These are phyloP conservation scores for Cryomyces antarcticus DNA, from an alignment of 495 filamentous ascomycete genomes.

Conservation along the genomic window DNA sequence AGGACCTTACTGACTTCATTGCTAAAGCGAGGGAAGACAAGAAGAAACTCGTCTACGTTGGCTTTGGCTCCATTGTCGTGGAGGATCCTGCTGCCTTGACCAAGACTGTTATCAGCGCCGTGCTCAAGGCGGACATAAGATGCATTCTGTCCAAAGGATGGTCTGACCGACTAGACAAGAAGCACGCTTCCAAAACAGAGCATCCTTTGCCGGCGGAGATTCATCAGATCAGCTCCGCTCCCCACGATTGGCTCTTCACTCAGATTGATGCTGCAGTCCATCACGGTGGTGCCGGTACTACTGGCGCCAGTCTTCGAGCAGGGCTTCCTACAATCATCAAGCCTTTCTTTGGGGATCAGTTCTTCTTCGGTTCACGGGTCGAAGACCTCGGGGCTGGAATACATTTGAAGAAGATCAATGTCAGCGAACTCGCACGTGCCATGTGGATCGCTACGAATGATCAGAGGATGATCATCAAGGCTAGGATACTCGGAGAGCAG, in stretches of 20 bases:
- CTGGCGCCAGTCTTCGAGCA: conserved; percentile 78
- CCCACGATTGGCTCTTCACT: conserved; percentile 90
- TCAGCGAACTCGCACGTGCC: conserved; percentile 57
- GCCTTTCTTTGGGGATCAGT: conserved; percentile 95
- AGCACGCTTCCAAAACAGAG: conserved; percentile 25
- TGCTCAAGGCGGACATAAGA: conserved; percentile 77
- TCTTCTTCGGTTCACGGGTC: conserved; percentile 77
- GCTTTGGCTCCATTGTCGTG: conserved; percentile 93
- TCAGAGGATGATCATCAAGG: conserved; percentile 76
- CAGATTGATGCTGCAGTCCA: conserved; percentile 91
- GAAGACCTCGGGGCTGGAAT: conserved; percentile 88
- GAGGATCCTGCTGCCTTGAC: conserved; percentile 75
- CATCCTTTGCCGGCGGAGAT: conserved; percentile 67
- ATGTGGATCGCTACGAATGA: conserved; percentile 84
- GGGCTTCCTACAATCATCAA: conserved; percentile 89
- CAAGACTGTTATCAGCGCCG: conserved; percentile 71
- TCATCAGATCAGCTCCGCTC: conserved; percentile 69
- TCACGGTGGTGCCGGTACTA: conserved; percentile 89
- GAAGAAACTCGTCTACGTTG: conserved; percentile 91
- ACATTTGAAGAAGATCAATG: conserved; percentile 73
- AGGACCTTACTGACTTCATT: conserved; percentile 65
- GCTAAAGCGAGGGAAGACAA: conserved; percentile 50
- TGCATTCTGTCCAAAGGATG: conserved; percentile 97
- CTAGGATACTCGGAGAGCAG: conserved; percentile 56
- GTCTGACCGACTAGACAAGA: conserved; percentile 67